Evolutionary conservation across 306 rosid species (phyloP).

Genomic region (Canavalia ensiformis): DNA sequence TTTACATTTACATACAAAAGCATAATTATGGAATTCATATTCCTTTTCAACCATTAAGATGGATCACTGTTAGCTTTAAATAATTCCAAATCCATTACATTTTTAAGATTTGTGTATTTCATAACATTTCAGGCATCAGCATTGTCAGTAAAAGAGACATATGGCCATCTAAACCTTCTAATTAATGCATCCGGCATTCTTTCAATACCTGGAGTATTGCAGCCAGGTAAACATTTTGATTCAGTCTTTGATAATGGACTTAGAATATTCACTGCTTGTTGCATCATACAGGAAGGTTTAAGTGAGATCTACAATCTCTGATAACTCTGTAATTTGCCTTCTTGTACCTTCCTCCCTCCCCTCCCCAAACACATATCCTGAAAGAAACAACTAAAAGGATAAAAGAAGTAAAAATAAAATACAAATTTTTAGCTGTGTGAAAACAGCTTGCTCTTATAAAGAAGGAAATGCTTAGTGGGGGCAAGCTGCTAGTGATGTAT

Average conservation of each 20-base stretch:
- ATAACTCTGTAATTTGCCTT: constrained; percentile 22
- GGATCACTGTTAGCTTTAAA: constrained; percentile 6
- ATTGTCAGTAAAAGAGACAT: constrained; percentile 68
- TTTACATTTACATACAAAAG: neutral
- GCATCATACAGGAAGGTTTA: neutral
- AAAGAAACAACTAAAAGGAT: neutral
- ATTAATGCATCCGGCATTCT: constrained; percentile 95
- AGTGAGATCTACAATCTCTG: neutral
- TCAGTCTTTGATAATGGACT: constrained; percentile 30
- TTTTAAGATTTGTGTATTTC: constrained; percentile 44
- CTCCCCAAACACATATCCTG: neutral
- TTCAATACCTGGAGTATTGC: constrained; percentile 75
- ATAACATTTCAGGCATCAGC: constrained; percentile 78
- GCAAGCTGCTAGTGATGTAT: neutral
- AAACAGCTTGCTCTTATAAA: neutral
- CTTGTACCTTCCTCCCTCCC: neutral
- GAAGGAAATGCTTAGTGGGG: constrained; percentile 1
- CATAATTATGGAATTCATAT: constrained; percentile 5
- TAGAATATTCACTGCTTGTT: constrained; percentile 8
- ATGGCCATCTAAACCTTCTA: constrained; percentile 87
- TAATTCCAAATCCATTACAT: neutral
- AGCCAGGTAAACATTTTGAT: constrained; percentile 72
- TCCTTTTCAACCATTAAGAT: constrained; percentile 6
- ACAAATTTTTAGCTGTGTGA: neutral
- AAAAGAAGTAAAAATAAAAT: neutral